phyloP scores from a whole-genome alignment of 805 yeast species.

The Pichia thaimueangensis region DNA sequence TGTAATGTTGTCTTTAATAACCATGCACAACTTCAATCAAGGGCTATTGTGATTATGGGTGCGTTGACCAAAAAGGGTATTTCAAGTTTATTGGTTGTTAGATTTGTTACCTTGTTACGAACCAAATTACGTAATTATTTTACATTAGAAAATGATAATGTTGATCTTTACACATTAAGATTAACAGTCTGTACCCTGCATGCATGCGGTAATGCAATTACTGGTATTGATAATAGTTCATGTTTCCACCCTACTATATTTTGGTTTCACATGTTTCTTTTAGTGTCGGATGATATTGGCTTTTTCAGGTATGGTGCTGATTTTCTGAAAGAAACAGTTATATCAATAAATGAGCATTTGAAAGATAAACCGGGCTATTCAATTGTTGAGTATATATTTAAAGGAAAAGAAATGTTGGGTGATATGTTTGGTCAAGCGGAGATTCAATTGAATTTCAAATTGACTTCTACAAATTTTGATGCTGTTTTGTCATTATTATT shows the following conservation, averaged over 20 bases:
- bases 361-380: conserved; percentile 22
- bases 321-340: conserved; percentile 32
- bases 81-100: conserved; percentile 41
- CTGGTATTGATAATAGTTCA: conserved; percentile 42
- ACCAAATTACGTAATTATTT: conserved; percentile 14
- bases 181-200: conserved; percentile 34
- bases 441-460: conserved; percentile 29
- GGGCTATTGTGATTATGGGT: conserved; percentile 67
- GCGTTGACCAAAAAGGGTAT: conserved; percentile 58
- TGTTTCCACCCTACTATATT: conserved; percentile 41
- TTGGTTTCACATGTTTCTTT: conserved; percentile 36
- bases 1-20: conserved; percentile 54
- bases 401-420: conserved; percentile 35
- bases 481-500: conserved; percentile 41
- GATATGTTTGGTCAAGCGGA: conserved; percentile 40
- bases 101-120: conserved; percentile 20
- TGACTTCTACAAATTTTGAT: conserved; percentile 44
- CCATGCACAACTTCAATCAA: conserved; percentile 54
- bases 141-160: not conserved
- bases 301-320: conserved; percentile 28
- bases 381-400: conserved; percentile 27
- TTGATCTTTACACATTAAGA: not conserved
- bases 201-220: conserved; percentile 41
- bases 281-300: conserved; percentile 22
- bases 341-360: conserved; percentile 28